Evolutionary conservation across 2,329 filamentous ascomycete species (phyloP).

Genomic region (Arthrinium puccinioides): DNA sequence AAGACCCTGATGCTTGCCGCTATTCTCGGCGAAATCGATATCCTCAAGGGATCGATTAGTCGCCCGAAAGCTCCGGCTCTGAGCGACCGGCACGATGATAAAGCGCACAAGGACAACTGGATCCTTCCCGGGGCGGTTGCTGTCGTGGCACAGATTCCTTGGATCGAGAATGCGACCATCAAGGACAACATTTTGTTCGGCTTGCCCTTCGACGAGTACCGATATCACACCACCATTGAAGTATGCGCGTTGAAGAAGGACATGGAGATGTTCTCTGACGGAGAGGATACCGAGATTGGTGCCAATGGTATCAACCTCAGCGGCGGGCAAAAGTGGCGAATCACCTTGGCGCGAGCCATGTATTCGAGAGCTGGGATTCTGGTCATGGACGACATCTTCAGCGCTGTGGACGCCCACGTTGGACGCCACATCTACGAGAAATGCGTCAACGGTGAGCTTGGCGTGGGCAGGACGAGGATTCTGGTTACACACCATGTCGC

Average conservation of each 20-base stretch:
- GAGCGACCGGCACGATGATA: slow-evolving; percentile 50
- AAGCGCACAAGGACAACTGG: slow-evolving; percentile 60
- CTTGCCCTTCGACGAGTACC: slow-evolving; percentile 58
- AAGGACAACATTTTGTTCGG: slow-evolving; percentile 75
- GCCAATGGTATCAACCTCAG: slow-evolving; percentile 80
- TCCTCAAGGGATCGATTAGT: slow-evolving; percentile 55
- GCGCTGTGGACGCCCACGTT: slow-evolving; percentile 74
- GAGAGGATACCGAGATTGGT: slow-evolving; percentile 74
- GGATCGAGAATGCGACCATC: slow-evolving; percentile 78
- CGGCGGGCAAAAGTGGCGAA: slow-evolving; percentile 76
- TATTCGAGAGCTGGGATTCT: slow-evolving; percentile 74
- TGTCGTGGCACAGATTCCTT: slow-evolving; percentile 73
- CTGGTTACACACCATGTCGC: slow-evolving; percentile 76
- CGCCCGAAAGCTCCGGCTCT: slow-evolving; percentile 43
- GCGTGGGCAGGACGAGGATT: slow-evolving; percentile 63
- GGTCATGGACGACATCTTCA: slow-evolving; percentile 78
- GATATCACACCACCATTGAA: slow-evolving; percentile 63
- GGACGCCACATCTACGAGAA: slow-evolving; percentile 73
- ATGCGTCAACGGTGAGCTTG: slow-evolving; percentile 64
- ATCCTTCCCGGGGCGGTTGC: slow-evolving; percentile 63
- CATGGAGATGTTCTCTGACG: slow-evolving; percentile 66
- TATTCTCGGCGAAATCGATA: slow-evolving; percentile 68
- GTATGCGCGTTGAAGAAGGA: slow-evolving; percentile 72
- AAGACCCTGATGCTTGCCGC: slow-evolving; percentile 70
- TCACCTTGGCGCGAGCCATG: slow-evolving; percentile 71